Base-by-base conservation (phyloP, 345 rosid genomes). In the Heritiera fomes region DNA sequence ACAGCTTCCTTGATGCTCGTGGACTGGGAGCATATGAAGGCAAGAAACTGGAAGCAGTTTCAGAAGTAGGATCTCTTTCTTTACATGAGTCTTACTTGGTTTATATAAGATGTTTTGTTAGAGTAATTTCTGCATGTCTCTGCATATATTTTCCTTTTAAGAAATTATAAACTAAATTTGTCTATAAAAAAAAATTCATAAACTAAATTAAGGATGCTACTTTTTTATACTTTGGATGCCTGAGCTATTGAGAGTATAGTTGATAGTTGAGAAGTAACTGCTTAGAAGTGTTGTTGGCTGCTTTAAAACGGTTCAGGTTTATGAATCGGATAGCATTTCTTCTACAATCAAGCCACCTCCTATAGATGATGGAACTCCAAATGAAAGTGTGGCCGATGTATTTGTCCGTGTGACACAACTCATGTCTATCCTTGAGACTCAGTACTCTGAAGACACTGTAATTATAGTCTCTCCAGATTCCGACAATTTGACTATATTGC, bases 1-100 rank as follows among this genome's bases (percentile, higher is more conserved):
- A 93, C 71, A 95, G 94, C 89, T 94, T 94, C 75, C 87, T 95
- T 41, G 98, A 95, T 87, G 98, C 98, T 80, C 95, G 98, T 38
- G 98, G 98, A 64, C 81, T 95, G 85, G 98, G 98, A 82, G 95
- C 98, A 72, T 95, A 89, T 78, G 98, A 95, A 83, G 98, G 98
- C 82, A 90, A 85, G 88, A 89, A 86, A 73, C 77, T 95, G 76
- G 97, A 93, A 66, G 83, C 91, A 13, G 79, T 93, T 77, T 91
- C 98, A 18, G 86, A 93, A 85, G 98, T 93, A 93, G 78, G 81
- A 70, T 68, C 66, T 66, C 58, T 10, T 23, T 56, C 30, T 15
- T 18, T 43, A 15, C 34, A 66, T 1, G 7, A n/a, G 47, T 52
- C 46, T 41, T 40, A 34, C 56, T 15, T 45, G 67, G 46, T 10